Percentiles rank a stretch among this genome's conserved stretches.
Conservation (phyloP, 257 asterid genomes). For the Salvia miltiorrhiza region DNA sequence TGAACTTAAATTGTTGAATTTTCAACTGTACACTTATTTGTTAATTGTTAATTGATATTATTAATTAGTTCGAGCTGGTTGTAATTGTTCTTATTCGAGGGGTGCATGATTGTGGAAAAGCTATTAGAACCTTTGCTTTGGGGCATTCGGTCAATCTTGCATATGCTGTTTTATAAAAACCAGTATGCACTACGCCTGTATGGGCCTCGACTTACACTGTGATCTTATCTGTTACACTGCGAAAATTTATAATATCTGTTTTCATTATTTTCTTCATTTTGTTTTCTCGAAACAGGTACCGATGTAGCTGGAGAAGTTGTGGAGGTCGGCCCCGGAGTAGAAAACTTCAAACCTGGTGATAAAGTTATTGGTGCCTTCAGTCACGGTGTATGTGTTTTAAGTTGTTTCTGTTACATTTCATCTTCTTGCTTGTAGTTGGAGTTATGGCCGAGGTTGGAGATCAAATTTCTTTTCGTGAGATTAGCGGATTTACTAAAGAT, state of each 20-base stretch:
- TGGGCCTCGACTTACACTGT: background rate
- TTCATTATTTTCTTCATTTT: background rate
- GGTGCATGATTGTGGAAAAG: background rate
- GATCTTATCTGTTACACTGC: background rate
- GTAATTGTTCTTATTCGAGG: background rate
- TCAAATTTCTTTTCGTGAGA: background rate
- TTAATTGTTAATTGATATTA: too few relatives aligned
- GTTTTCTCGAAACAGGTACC: slow-evolving; percentile 36
- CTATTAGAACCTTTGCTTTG: background rate
- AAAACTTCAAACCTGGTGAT: slow-evolving; percentile 62
- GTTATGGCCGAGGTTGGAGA: background rate
- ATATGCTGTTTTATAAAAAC: background rate
- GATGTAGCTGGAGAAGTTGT: slow-evolving; percentile 78
- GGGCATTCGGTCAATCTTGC: background rate
- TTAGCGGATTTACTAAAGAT: background rate
- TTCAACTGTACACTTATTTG: background rate
- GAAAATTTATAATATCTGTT: background rate
- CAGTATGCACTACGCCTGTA: background rate
- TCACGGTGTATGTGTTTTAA: slow-evolving; percentile 34
- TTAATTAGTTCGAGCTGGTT: background rate
- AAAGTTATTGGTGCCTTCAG: slow-evolving; percentile 60
- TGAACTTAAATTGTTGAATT: background rate
- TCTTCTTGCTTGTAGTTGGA: background rate
- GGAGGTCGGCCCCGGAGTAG: slow-evolving; percentile 62
- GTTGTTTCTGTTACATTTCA: slow-evolving; percentile 10